A percentile compares a stretch with the other conserved stretches of the same genome.
Conservation (phyloP, 1,139 yeast genomes). For the Saccharomyces hybrid region DNA sequence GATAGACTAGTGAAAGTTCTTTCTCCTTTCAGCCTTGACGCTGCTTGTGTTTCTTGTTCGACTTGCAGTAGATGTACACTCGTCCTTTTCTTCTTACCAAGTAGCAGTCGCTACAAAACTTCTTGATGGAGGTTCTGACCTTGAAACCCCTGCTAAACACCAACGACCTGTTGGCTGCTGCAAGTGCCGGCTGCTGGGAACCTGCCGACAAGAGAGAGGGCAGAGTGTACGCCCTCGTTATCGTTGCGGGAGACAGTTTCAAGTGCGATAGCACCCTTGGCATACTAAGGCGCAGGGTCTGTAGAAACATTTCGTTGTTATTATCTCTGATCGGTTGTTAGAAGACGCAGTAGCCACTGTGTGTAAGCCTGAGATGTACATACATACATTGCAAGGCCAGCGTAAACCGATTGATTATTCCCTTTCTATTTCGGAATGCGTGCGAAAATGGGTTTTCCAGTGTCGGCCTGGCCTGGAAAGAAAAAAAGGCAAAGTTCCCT, state of each 20-base stretch:
- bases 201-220: not conserved
- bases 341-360: not conserved
- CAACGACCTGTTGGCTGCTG: not conserved
- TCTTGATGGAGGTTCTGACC: conserved; percentile 79
- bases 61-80: conserved; percentile 85
- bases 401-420: not conserved
- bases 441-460: not conserved
- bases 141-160: conserved; percentile 47
- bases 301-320: not conserved
- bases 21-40: conserved; percentile 64
- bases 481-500: not conserved
- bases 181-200: not conserved
- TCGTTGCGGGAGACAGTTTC: not conserved
- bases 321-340: not conserved
- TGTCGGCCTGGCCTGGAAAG: not conserved
- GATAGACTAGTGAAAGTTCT: too few relatives aligned
- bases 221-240: not conserved
- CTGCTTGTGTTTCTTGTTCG: conserved; percentile 92
- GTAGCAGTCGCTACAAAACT: conserved; percentile 86
- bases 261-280: not conserved
- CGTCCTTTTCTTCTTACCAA: conserved; percentile 90
- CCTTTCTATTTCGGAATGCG: not conserved
- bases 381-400: not conserved
- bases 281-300: not conserved
- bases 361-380: not conserved